phyloP scores from a whole-genome alignment of 257 asterid genomes.

The Penstemon eatonii region DNA sequence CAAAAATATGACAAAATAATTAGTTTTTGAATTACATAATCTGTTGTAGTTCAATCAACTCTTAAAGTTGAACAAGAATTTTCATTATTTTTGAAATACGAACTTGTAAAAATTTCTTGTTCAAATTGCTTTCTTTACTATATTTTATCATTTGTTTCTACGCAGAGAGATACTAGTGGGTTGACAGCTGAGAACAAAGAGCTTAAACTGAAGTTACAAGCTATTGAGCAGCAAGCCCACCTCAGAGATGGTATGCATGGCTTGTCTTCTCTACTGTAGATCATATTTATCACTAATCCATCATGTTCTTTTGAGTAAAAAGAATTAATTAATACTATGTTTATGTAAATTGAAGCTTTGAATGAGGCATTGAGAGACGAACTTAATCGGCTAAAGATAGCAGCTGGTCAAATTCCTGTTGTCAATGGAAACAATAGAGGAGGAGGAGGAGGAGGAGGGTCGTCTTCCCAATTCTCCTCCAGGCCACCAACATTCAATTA shows the following conservation, averaged over 20 bases:
- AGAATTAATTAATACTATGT: neutral
- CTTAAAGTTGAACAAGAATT: too few species aligned
- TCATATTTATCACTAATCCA: too few species aligned
- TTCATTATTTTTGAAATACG: too few species aligned
- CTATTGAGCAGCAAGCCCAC: slow-evolving; percentile 92
- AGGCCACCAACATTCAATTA: slow-evolving; percentile 41
- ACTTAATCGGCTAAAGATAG: slow-evolving; percentile 74
- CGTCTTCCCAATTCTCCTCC: slow-evolving; percentile 33
- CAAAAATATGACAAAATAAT: too few species aligned
- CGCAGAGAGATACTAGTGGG: slow-evolving; percentile 81
- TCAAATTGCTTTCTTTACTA: neutral
- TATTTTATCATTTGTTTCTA: slow-evolving; percentile 2
- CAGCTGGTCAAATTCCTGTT: slow-evolving; percentile 54
- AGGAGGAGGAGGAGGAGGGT: slow-evolving; percentile 15
- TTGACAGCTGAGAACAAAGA: slow-evolving; percentile 86
- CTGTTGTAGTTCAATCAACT: too few species aligned
- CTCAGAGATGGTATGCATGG: slow-evolving; percentile 80
- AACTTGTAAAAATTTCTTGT: neutral
- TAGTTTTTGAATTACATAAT: too few species aligned
- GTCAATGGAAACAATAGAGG: slow-evolving; percentile 50
- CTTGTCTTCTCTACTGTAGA: neutral
- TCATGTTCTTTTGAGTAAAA: neutral
- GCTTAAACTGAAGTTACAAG: slow-evolving; percentile 79
- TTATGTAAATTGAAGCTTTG: slow-evolving; percentile 49
- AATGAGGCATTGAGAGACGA: slow-evolving; percentile 74